Evolutionary conservation across 192 early-diverging fungal species (phyloP).

Genomic region (Paraglomus occultum): DNA sequence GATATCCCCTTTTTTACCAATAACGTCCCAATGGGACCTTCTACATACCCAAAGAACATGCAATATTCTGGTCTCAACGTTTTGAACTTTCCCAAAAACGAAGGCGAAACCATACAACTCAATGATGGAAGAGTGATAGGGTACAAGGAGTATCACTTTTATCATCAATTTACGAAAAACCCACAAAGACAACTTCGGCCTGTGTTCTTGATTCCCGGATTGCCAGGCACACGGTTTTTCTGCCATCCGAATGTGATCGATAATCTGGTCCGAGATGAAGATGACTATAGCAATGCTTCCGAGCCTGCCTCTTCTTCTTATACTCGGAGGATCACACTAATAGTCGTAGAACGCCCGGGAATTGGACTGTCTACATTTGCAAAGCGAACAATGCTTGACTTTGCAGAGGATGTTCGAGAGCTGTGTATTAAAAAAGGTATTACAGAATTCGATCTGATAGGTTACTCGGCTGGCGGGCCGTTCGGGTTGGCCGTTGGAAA

Average conservation of each 20-base stretch:
- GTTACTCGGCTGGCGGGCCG: conserved; percentile 30
- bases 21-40: too few relatives aligned
- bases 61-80: conserved; percentile 21
- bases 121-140: conserved; percentile 21
- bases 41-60: too few relatives aligned
- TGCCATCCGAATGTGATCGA: conserved; percentile 21
- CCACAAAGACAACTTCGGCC: conserved; percentile 1
- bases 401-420: conserved; percentile 23
- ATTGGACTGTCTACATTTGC: conserved; percentile 29
- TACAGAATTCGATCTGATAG: conserved; percentile 15
- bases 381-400: conserved; percentile 27
- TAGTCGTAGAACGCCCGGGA: conserved; percentile 31
- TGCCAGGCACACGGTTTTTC: conserved; percentile 26
- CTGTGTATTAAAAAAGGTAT: conserved; percentile 27
- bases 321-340: conserved; percentile 15
- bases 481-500: conserved; percentile 26
- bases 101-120: conserved; percentile 27
- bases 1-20: too few relatives aligned
- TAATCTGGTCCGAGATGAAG: background rate
- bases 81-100: conserved; percentile 14
- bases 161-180: conserved; percentile 7
- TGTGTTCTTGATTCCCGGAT: conserved; percentile 26
- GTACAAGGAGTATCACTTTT: conserved; percentile 24
- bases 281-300: background rate
- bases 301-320: too few relatives aligned